Evolutionary conservation across 73 alveolate genomes (phyloP), one percentile per base, ranked within the genome.

Genomic region (Paramecium tetraurelia): DNA sequence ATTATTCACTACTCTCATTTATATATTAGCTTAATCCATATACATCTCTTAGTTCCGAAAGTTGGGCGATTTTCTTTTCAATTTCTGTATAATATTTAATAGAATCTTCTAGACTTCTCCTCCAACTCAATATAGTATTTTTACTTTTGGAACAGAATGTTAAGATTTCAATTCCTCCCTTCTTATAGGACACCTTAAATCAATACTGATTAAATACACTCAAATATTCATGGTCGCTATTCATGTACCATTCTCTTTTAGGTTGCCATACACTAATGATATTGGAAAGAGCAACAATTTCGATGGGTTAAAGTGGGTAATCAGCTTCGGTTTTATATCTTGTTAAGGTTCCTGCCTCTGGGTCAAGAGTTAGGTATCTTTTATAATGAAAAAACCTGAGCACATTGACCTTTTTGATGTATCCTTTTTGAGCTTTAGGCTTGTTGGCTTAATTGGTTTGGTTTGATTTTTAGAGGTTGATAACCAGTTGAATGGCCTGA

Each of bases 311-410:
- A 12, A 80, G 12, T 18, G 90, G 90, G 24, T 46, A 80, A 35
- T 80, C 90, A 8, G 35, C 2, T 35, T 80, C 76, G 4, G 70
- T 46, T 46, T 80, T 48, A 7, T 43, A 80, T 43, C 90, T 40
- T 14, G 76, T 80, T 35, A 80, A 46, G 11, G 41, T 44, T 7
- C 90, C 90, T 20, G 90, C 21, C 5, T 80, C 90, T 18, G 90
- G 90, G 27, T 80, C 90, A 3, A 80, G 75, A 31, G 57, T 43
- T n/a, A 80, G 16, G 57, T 44, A 80, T 80, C 90, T 21, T 80
- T 80, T 80, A 22, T 80, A 80, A 46, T 80, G 90, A 48, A 80
- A 80, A 35, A 80, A 80, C 16, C 57, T 80, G 5, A 80, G 48
- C 0, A 80, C 57, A 24, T 80, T 80, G 20, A 80, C 57, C 31